These are phyloP conservation scores for Phytopythium kandeliae DNA, from an alignment of 352 stramenopile genomes.

Conservation along the genomic window DNA sequence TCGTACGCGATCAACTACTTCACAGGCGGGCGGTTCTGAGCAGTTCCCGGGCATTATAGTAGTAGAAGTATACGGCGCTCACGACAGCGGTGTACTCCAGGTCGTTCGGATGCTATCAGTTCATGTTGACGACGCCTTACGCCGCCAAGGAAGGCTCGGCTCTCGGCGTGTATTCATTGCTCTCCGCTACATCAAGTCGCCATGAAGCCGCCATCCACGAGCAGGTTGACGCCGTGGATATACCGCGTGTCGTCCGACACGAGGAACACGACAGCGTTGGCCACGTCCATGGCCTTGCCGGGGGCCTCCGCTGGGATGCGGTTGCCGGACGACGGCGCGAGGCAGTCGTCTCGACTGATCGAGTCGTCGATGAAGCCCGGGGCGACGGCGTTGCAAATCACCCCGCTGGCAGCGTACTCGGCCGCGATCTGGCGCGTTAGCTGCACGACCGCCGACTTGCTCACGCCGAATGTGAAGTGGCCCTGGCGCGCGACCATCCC, in stretches of 20 bases:
- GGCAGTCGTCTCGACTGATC: conserved; percentile 46
- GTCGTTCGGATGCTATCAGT: not conserved
- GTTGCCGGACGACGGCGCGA: conserved; percentile 35
- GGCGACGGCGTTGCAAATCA: conserved; percentile 59
- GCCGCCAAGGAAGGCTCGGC: too few relatives aligned
- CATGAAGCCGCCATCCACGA: conserved; percentile 57
- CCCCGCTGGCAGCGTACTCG: conserved; percentile 51
- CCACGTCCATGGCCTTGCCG: conserved; percentile 57
- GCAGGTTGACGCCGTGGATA: conserved; percentile 53
- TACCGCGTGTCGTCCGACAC: conserved; percentile 60
- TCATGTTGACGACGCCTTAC: not conserved
- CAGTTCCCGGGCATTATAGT: not conserved
- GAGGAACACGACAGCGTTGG: conserved; percentile 64
- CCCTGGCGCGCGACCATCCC: conserved; percentile 52
- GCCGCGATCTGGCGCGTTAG: conserved; percentile 58
- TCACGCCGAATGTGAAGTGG: conserved; percentile 60
- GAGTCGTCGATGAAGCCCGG: conserved; percentile 63
- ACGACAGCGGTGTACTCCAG: not conserved
- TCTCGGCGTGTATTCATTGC: not conserved
- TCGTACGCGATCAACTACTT: conserved; percentile 88
- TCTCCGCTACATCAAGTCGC: conserved; percentile 19
- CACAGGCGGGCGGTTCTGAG: conserved; percentile 68
- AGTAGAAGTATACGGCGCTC: not conserved
- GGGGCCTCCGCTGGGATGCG: conserved; percentile 47
- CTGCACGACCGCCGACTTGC: conserved; percentile 57